Base-by-base conservation (phyloP, 768 basidiomycete species). In the Tricholomella constricta region DNA sequence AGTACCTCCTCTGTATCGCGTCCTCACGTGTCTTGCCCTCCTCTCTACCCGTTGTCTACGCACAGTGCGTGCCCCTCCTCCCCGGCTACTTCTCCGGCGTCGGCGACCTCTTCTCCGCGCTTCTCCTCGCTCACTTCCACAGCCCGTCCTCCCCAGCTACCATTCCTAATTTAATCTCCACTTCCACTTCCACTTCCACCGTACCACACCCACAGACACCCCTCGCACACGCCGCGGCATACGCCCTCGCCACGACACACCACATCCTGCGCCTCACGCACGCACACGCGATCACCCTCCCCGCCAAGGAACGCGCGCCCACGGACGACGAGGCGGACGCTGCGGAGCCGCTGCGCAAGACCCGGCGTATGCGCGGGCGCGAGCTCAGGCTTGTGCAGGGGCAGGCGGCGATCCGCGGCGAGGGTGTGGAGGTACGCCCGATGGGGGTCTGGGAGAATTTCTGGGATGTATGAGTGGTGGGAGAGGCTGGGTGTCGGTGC, bases 31-130 rank as follows among this genome's bases (percentile, higher is more conserved):
- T 50, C 72, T n/a, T 49, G 65, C 45, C 60, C n/a, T 56, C 23
- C 59, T 60, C 32, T 58, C 15, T 56, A 17, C 53, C 55, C 0
- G 65, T 69, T 0, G 82, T 95, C 3, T 83, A 89, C 69, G 85
- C 84, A 0, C 84, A 84, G 62, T 80, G 78, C 38, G 84, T 99
- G 8, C 87, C 88, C 2, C 79, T 87, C 25, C 79, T 98, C 40
- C 82, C 87, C 5, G 95, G 94, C 10, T 97, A 98, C 73, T 98
- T 94, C 68, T 89, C 92, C 17, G 97, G 97, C 22, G 95, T 97
- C 10, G 97, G 97, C 15, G 97, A 99, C 69, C 84, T 98, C 51
- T 98, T 98, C 74, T 94, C 94, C 6, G 91, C 96, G 1, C 83
- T 98, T 50, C 83, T 95, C 23, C 77, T 96, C 4, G 94, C 85